Evolutionary conservation across 1,284 basidiomycete genomes (phyloP).

Genomic region (Naganishia liquefaciens): DNA sequence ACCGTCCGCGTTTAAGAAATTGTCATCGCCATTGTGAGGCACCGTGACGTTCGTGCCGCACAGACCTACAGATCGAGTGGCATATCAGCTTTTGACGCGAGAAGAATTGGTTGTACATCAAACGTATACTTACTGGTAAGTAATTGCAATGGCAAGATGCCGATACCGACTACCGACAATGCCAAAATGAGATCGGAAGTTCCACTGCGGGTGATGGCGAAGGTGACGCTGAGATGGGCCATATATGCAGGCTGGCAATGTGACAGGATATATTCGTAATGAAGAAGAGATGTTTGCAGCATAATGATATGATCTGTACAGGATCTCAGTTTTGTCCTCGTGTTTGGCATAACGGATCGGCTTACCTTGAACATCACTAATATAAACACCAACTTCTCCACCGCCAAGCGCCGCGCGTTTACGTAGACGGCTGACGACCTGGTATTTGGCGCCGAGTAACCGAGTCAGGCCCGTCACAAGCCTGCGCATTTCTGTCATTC

Average conservation of each 20-base stretch:
- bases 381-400: constrained; percentile 76
- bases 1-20: constrained; percentile 42
- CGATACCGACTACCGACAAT: constrained; percentile 68
- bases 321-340: neutral
- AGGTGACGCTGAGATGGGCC: constrained; percentile 68
- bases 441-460: constrained; percentile 75
- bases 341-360: constrained; percentile 7
- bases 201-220: constrained; percentile 63
- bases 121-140: constrained; percentile 65
- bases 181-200: constrained; percentile 69
- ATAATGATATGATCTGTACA: constrained; percentile 81
- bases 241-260: constrained; percentile 86
- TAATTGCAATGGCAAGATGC: constrained; percentile 68
- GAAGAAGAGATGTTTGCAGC: constrained; percentile 78
- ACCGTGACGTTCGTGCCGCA: constrained; percentile 64
- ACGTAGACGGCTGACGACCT: constrained; percentile 76
- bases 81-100: neutral
- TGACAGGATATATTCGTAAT: constrained; percentile 84
- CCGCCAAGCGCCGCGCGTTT: constrained; percentile 64
- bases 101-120: no score
- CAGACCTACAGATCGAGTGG: constrained; percentile 56
- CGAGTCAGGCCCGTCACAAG: constrained; percentile 79
- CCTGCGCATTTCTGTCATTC: constrained; percentile 78
- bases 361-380: constrained; percentile 88
- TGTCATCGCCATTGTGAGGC: constrained; percentile 53